These are phyloP conservation scores for Sicyos baderoa DNA, from an alignment of 306 rosid species.

Conservation along the genomic window DNA sequence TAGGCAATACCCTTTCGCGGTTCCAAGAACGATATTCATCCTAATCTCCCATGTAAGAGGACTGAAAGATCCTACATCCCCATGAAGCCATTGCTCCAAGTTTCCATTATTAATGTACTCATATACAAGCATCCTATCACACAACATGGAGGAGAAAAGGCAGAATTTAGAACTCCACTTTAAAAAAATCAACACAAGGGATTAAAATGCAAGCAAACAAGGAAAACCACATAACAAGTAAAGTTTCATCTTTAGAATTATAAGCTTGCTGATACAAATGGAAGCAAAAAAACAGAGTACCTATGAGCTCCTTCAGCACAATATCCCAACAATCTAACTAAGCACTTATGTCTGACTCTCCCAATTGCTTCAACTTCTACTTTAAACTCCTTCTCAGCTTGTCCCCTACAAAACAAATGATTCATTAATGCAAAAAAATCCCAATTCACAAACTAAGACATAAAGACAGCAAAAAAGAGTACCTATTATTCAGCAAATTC, in stretches of 20 bases:
- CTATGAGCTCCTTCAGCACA: slow-evolving; percentile 97
- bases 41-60: slow-evolving; percentile 83
- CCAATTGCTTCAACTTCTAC: slow-evolving; percentile 96
- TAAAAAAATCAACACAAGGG: neutral
- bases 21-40: slow-evolving; percentile 68
- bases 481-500: slow-evolving; percentile 83
- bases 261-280: neutral
- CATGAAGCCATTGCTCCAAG: slow-evolving; percentile 87
- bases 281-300: slow-evolving; percentile 27
- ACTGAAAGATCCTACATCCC: slow-evolving; percentile 73
- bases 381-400: slow-evolving; percentile 84
- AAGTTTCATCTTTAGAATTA: neutral
- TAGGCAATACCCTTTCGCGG: slow-evolving; percentile 62
- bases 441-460: neutral
- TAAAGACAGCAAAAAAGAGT: neutral
- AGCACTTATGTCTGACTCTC: slow-evolving; percentile 77
- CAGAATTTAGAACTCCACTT: neutral
- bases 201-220: slow-evolving; percentile 6
- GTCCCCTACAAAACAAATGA: slow-evolving; percentile 46
- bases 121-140: slow-evolving; percentile 73
- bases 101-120: slow-evolving; percentile 82
- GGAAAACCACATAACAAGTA: neutral
- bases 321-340: slow-evolving; percentile 77
- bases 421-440: slow-evolving; percentile 7
- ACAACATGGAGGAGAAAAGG: neutral